Base-by-base conservation (phyloP, 768 basidiomycete genomes). In the Collybiopsis luxurians region DNA sequence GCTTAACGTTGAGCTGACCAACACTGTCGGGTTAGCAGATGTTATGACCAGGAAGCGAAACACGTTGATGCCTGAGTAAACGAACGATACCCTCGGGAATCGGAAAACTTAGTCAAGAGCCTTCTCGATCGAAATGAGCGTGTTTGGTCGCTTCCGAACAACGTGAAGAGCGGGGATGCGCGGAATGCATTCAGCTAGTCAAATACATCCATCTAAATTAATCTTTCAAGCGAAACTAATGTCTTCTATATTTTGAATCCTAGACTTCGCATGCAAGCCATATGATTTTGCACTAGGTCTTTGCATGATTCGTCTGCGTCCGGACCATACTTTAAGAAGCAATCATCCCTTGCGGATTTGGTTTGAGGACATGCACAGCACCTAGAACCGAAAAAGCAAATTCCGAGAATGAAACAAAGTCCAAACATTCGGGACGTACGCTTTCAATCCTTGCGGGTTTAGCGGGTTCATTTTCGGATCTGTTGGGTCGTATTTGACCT, bases 321-420 rank as follows among this genome's bases (percentile, higher is more conserved):
- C 3, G 79, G 66, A 59, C 86, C 86, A 63, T 80, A 83, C 56
- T 84, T 82, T 59, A 98, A 76, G 78, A 97, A 98, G 73, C 97
- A 99, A 61, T 95, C 87, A 71, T 99, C 97, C 11, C 97, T 82
- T n/a, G 80, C 81, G 2, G 87, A 82, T 71, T 98, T 98, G 2
- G 95, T 96, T 64, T 93, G 81, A 2, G 94, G 95, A 67, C 96
- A 98, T 42, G 95, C 96, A 67, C 96, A 98, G 64, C 96, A 98
- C 64, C 96, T 98, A 60, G 21, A 34, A n/a, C 9, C 21, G 4
- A 38, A 9, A 34, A 36, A 50, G 12, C 39, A 53, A 56, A 10
- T 11, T 34, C 12, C 15, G 53, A 17, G 7, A n/a, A 13, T n/a
- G 6, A 24, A 24, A 27, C 28, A 30, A 28, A 28, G 47, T 9